Conservation (phyloP, 768 basidiomycete genomes). For the Sarcodon aspratus region DNA sequence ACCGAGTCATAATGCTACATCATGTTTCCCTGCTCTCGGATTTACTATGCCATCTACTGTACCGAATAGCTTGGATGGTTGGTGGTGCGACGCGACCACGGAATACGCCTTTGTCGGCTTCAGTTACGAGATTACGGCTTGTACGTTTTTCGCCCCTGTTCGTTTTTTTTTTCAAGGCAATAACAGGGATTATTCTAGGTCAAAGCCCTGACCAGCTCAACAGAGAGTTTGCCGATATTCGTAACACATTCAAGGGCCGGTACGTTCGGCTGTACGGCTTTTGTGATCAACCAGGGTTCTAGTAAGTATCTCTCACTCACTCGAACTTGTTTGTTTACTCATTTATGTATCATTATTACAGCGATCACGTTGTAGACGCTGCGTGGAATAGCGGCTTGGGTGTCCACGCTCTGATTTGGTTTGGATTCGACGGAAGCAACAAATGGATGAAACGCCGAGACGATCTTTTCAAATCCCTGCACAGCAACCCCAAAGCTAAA, state of each 20-base stretch:
- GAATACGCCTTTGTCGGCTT: slow-evolving; percentile 75
- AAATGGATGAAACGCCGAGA: slow-evolving; percentile 15
- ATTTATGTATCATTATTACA: slow-evolving; percentile 13
- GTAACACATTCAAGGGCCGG: slow-evolving; percentile 44
- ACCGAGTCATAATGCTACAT: too few relatives aligned
- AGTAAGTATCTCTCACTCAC: slow-evolving; percentile 13
- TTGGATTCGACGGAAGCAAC: slow-evolving; percentile 16
- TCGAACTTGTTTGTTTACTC: not conserved
- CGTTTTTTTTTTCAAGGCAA: not conserved
- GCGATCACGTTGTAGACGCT: slow-evolving; percentile 52
- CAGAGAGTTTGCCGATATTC: slow-evolving; percentile 50
- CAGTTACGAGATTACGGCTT: slow-evolving; percentile 61
- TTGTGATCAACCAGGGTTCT: slow-evolving; percentile 28
- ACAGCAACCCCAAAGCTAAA: slow-evolving; percentile 14
- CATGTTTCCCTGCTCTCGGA: slow-evolving; percentile 28
- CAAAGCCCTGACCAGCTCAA: slow-evolving; percentile 40
- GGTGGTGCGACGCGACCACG: slow-evolving; percentile 47
- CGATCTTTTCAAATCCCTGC: slow-evolving; percentile 14
- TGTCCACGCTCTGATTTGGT: slow-evolving; percentile 65
- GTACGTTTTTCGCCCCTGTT: slow-evolving; percentile 22
- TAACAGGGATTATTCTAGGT: slow-evolving; percentile 25
- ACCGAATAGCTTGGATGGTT: slow-evolving; percentile 21
- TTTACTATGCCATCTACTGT: slow-evolving; percentile 44
- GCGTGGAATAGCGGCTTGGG: slow-evolving; percentile 61
- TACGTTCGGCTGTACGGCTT: slow-evolving; percentile 45